These are phyloP conservation scores for Fusarium kyushuense DNA, from an alignment of 2,329 filamentous ascomycete species.

Conservation along the genomic window DNA sequence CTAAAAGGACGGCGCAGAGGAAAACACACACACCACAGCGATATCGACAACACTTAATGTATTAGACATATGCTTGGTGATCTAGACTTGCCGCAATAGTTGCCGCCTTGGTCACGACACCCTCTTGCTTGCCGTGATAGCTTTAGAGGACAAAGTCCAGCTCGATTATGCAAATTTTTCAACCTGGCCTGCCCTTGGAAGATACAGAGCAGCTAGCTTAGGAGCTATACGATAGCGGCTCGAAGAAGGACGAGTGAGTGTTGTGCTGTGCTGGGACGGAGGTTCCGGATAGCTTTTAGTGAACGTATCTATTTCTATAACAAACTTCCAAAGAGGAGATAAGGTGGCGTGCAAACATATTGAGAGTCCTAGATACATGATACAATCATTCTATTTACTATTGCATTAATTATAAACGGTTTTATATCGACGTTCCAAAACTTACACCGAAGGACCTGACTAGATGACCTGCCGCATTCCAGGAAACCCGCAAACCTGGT, in stretches of 20 bases:
- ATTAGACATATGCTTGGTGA: neutral
- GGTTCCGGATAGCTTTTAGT: neutral
- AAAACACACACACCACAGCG: neutral
- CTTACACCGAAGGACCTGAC: neutral
- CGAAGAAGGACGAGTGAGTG: neutral
- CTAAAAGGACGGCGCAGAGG: neutral
- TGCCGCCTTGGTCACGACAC: neutral
- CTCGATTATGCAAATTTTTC: neutral
- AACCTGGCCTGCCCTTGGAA: neutral
- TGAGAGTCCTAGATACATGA: neutral
- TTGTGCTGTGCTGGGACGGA: neutral
- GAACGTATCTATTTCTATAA: neutral
- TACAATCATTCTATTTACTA: neutral
- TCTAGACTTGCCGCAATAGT: neutral
- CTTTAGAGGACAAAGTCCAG: neutral
- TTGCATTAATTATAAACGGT: neutral
- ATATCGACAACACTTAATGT: neutral
- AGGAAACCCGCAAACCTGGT: constrained; percentile 3
- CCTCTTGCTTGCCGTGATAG: neutral
- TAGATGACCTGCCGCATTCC: constrained; percentile 28
- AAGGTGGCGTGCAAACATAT: neutral
- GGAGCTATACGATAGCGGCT: neutral
- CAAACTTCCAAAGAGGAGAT: neutral
- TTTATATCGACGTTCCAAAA: neutral
- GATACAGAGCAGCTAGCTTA: too few relatives aligned